A percentile compares a stretch with the other conserved stretches of the same genome.
Evolutionary conservation across 2,329 filamentous ascomycete genomes (phyloP).

Genomic region (Mycogone perniciosa): DNA sequence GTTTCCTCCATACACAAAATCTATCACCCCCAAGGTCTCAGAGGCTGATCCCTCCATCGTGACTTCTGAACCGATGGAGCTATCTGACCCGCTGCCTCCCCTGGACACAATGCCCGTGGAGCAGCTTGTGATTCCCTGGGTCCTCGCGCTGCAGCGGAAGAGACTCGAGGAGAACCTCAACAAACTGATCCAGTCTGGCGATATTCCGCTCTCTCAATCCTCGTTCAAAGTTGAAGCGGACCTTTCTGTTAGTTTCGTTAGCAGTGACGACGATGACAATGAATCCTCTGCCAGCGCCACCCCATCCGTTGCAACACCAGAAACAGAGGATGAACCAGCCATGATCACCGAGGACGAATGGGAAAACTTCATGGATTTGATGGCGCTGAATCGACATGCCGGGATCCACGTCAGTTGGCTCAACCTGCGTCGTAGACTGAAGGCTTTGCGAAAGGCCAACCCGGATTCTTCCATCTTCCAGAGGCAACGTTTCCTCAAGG

Average conservation of each 20-base stretch:
- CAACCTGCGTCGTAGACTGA: too few relatives aligned
- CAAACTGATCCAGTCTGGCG: not conserved
- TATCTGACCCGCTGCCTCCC: not conserved
- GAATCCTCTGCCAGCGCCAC: not conserved
- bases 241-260: not conserved
- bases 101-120: not conserved
- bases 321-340: too few relatives aligned
- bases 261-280: not conserved
- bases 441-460: too few relatives aligned
- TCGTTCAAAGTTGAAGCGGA: not conserved
- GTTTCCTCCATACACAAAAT: too few relatives aligned
- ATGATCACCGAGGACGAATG: too few relatives aligned
- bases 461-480: too few relatives aligned
- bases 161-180: not conserved
- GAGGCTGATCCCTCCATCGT: not conserved
- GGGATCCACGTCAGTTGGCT: too few relatives aligned
- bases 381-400: too few relatives aligned
- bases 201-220: not conserved
- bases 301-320: not conserved
- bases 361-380: too few relatives aligned
- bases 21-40: too few relatives aligned
- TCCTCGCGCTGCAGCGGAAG: not conserved
- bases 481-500: too few relatives aligned
- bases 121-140: not conserved
- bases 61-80: not conserved